Evolutionary conservation across 495 filamentous ascomycete species (phyloP).

Genomic region (Lophium mytilinum): DNA sequence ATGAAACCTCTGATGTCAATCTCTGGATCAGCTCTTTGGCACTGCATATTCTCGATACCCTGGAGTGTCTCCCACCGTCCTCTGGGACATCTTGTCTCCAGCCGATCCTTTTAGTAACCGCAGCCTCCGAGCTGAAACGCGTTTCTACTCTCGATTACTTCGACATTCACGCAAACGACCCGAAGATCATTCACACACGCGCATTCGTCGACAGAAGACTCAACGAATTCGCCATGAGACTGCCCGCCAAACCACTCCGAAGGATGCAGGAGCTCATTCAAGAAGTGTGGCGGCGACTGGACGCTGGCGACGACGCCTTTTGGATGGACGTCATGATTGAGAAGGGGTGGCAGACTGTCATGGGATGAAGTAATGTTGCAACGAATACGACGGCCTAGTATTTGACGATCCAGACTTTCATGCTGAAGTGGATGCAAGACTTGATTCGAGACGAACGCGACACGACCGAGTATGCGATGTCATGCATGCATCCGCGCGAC

Average conservation of each 20-base stretch:
- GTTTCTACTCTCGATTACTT: constrained; percentile 15
- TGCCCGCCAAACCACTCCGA: constrained; percentile 47
- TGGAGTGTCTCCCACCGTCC: constrained; percentile 44
- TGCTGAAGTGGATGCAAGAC: too few relatives aligned
- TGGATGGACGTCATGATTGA: constrained; percentile 55
- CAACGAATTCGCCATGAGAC: constrained; percentile 39
- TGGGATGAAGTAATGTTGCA: constrained; percentile 36
- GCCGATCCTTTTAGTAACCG: constrained; percentile 46
- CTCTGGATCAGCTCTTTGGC: constrained; percentile 47
- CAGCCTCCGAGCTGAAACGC: constrained; percentile 44
- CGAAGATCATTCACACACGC: constrained; percentile 41
- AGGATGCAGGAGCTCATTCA: constrained; percentile 41
- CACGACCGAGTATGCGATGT: too few relatives aligned
- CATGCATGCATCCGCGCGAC: too few relatives aligned
- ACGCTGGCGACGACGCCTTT: constrained; percentile 32
- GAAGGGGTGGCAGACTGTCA: constrained; percentile 50
- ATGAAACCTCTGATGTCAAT: constrained; percentile 28
- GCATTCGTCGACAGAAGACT: constrained; percentile 43
- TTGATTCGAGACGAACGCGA: too few relatives aligned
- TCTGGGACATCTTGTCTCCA: constrained; percentile 50
- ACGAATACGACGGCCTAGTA: too few relatives aligned
- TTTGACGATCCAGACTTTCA: too few relatives aligned
- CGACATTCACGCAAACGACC: constrained; percentile 39
- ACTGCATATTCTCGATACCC: constrained; percentile 43
- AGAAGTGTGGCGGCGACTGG: constrained; percentile 47